Base-by-base conservation (phyloP, 2,329 filamentous ascomycete genomes). In the Colletotrichum godetiae region DNA sequence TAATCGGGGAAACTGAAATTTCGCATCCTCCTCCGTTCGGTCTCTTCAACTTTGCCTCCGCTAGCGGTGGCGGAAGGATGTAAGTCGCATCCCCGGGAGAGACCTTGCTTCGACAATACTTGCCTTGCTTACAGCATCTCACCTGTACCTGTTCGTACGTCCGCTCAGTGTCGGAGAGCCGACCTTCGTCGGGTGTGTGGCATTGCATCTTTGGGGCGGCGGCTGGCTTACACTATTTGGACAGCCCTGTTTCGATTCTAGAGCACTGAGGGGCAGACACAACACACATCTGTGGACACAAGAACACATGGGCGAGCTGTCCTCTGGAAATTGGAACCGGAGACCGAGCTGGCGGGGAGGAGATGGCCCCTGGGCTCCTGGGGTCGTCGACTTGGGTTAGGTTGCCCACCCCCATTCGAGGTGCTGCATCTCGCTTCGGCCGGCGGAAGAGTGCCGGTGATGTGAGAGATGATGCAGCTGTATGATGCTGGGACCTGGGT, bases 261-360 rank as follows among this genome's bases (percentile, higher is more conserved):
- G 60, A 52, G 35, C 33, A 56, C 49, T 70, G 59, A 60, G 37
- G 46, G 53, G 27, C 3, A 4, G 27, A 27, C 2, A 3, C 4
- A 4, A 35, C n/a, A 55, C 52, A 55, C 13, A 6, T 11, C 8
- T 22, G 11, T 10, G 22, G n/a, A 55, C n/a, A 55, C 24, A 49
- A 22, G 42, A 49, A 49, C 42, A 49, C 42, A 49, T n/a, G 42
- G 42, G 42, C 42, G 42, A 49, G 19, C 5, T 42, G 37, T 49
- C 19, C n/a, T 49, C 42, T 55, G 24, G 52, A 11, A 55, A 55
- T 13, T 55, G 52, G 52, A 12, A 64, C 52, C 52, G 49, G 37
- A 68, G 59, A 72, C 69, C 69, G 66, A 68, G 53, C 53, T 64
- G 69, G 58, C 65, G 69, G 68, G 29, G 57, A 59, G 42, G 53